These are phyloP conservation scores for Leucaena leucocephala DNA, from an alignment of 306 rosid species.

Conservation along the genomic window DNA sequence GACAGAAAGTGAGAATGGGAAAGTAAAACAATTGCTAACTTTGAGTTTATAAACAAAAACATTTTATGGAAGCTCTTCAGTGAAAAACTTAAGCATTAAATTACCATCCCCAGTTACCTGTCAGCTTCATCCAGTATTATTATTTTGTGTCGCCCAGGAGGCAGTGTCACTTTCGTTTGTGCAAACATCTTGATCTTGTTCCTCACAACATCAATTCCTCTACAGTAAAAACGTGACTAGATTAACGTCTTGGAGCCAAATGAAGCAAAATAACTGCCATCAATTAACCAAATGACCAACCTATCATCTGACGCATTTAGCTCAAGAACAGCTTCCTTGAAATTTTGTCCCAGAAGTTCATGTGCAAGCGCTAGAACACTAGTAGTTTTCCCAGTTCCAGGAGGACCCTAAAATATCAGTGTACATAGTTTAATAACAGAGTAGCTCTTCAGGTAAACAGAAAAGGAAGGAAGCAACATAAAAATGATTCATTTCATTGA, in stretches of 20 bases:
- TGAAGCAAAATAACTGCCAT: neutral
- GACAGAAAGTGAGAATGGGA: neutral
- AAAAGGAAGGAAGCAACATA: neutral
- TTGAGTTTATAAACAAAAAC: neutral
- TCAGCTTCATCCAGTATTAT: slow-evolving; percentile 98
- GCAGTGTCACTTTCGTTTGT: slow-evolving; percentile 81
- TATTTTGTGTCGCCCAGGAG: slow-evolving; percentile 82
- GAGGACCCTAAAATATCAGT: slow-evolving; percentile 74
- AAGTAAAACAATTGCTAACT: neutral
- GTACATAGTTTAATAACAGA: slow-evolving; percentile 26
- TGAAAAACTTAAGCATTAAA: slow-evolving; percentile 2
- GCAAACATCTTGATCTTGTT: slow-evolving; percentile 98
- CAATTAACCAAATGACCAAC: slow-evolving; percentile 39
- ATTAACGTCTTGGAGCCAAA: neutral
- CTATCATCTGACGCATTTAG: slow-evolving; percentile 96
- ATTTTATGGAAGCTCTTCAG: neutral
- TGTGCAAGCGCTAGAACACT: slow-evolving; percentile 91
- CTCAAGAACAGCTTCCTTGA: slow-evolving; percentile 89
- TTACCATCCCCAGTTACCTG: slow-evolving; percentile 51
- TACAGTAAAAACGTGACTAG: slow-evolving; percentile 27
- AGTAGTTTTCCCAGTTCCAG: slow-evolving; percentile 95
- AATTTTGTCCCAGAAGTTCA: slow-evolving; percentile 86
- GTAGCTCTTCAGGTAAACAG: neutral
- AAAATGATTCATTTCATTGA: neutral
- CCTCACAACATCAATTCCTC: slow-evolving; percentile 99